Percentiles rank a stretch among this genome's conserved stretches.
These are phyloP conservation scores for Calycina herbarum DNA, from an alignment of 2,329 filamentous ascomycete genomes.

Conservation along the genomic window DNA sequence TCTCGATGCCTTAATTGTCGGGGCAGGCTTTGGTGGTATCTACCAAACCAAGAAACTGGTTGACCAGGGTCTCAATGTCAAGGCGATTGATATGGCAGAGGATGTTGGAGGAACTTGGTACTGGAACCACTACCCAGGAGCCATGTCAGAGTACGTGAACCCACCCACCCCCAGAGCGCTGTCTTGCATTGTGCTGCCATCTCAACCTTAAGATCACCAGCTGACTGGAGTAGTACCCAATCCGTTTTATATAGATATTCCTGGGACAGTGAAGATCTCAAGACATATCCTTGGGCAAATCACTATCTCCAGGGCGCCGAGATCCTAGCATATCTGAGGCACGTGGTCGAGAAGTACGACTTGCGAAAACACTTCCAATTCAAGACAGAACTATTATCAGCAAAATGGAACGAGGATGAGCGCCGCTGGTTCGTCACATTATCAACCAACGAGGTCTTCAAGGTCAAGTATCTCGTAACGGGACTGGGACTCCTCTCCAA, in stretches of 20 bases:
- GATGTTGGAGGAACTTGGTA: constrained; percentile 54
- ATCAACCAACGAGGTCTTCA: constrained; percentile 21
- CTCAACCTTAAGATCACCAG: constrained; percentile 5
- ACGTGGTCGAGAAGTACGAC: constrained; percentile 51
- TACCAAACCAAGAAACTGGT: constrained; percentile 42
- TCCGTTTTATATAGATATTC: constrained; percentile 27
- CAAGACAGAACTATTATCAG: constrained; percentile 51
- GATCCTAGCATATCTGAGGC: constrained; percentile 52
- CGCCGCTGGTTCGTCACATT: constrained; percentile 52
- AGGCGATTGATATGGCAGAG: constrained; percentile 43
- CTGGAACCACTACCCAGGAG: constrained; percentile 58
- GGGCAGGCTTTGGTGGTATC: constrained; percentile 42
- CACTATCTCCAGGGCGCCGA: constrained; percentile 53
- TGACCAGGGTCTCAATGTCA: constrained; percentile 37
- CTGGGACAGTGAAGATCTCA: constrained; percentile 27
- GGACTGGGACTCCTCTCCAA: constrained; percentile 24
- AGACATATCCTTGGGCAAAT: constrained; percentile 23
- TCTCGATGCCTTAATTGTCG: constrained; percentile 42
- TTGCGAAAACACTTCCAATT: constrained; percentile 58
- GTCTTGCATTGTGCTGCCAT: too few species aligned
- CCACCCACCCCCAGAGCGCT: too few species aligned
- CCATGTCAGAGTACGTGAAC: constrained; percentile 22
- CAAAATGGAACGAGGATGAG: constrained; percentile 52
- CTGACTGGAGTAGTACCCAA: constrained; percentile 13
- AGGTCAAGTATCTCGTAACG: constrained; percentile 19